Base-by-base conservation (phyloP, 139 green algal genomes). In the Chlamydomonas eustigma region DNA sequence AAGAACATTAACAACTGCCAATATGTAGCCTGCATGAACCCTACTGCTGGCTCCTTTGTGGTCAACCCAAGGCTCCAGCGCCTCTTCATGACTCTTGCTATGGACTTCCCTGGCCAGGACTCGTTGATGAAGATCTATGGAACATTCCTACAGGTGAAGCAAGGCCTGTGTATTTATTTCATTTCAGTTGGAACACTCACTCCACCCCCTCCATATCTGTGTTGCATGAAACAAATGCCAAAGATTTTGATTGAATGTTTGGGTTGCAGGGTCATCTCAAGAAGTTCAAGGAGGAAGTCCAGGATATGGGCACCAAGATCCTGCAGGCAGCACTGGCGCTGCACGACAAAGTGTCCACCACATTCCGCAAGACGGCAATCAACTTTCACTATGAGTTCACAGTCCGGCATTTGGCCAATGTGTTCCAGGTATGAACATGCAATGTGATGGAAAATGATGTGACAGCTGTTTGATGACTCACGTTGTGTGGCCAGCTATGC, bases 371-470 rank as follows among this genome's bases (percentile, higher is more conserved):
- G 89, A 96, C 92, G 8, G 92, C 92, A 33, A 83, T 95, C 44
- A 97, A 96, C 86, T 95, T 96, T 85, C 92, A 97, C 81, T 97
- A 97, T 70, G 92, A 97, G 85, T 96, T 94, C 85, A 93, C 89
- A 12, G 80, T 97, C 69, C 87, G 92, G 64, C 92, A 97, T 76
- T 78, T 97, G 52, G 84, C 91, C 52, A 93, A 95, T 64, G 91
- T 97, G 33, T 97, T 97, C 91, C 90, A 95, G 44, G 44, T 58
- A 18, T 58, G 44, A 28, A 18, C n/a, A n/a, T n/a, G 64, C 12
- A 50, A 3, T 5, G 50, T 63, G 50, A 28, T 18, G 18, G 44
- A 58, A 58, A 58, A 58, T 12, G 12, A 18, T 12, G 18, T 18
- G 44, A 58, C 44, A 58, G 44, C 44, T 18, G 12, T 18, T 58